Evolutionary conservation across 768 basidiomycete species (phyloP).

Genomic region (Lentinula raphanica): DNA sequence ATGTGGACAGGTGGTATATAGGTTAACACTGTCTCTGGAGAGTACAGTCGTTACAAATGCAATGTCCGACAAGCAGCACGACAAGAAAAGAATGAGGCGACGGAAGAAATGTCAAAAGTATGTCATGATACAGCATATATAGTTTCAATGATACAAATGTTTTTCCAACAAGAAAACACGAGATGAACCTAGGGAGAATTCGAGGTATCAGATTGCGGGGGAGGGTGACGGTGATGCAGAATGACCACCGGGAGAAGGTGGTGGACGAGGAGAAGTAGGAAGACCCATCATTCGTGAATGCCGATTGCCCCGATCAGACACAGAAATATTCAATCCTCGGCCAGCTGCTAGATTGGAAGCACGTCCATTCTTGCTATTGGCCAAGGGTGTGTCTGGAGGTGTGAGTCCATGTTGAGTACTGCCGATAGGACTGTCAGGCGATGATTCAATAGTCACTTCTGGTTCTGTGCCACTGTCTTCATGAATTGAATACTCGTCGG

Average conservation of each 20-base stretch:
- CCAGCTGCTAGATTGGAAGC: conserved; percentile 61
- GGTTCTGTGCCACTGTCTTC: conserved; percentile 73
- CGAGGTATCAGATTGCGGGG: not conserved
- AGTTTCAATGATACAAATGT: not conserved
- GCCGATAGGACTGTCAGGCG: conserved; percentile 30
- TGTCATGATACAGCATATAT: conserved; percentile 2
- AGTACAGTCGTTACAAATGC: conserved; percentile 4
- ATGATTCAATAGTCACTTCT: conserved; percentile 44
- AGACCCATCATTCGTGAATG: conserved; percentile 62
- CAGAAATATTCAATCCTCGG: conserved; percentile 65
- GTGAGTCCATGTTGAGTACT: conserved; percentile 23
- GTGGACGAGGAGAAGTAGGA: conserved; percentile 50
- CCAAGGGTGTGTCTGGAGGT: conserved; percentile 38
- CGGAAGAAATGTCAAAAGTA: not conserved
- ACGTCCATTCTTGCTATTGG: conserved; percentile 35
- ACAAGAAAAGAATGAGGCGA: not conserved
- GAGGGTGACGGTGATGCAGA: conserved; percentile 12
- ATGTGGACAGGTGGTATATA: conserved; percentile 5
- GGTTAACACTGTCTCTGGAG: not conserved
- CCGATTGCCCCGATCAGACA: conserved; percentile 54
- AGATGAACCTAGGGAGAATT: not conserved
- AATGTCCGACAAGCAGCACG: conserved; percentile 4
- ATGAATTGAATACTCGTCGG: conserved; percentile 54
- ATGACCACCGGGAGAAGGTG: conserved; percentile 30
- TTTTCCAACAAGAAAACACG: not conserved